Percentiles rank a stretch among this genome's conserved stretches.
Evolutionary conservation across 129 eudicot species (phyloP).

Genomic region (Flaveria robusta): DNA sequence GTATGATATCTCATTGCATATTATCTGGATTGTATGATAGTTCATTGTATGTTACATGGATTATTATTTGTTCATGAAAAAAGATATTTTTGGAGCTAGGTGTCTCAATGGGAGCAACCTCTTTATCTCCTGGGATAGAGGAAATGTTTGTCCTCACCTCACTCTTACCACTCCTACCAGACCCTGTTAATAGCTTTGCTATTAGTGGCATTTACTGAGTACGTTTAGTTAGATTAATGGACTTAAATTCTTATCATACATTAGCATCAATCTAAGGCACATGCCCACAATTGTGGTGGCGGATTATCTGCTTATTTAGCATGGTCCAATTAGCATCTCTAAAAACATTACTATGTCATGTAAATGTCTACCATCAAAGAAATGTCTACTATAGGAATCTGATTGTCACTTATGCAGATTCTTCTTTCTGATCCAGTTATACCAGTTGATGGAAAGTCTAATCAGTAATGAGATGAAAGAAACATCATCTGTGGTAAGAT

Average conservation of each 20-base stretch:
- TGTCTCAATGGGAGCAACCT: no score
- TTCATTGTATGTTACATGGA: no score
- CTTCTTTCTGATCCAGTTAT: constrained; percentile 54
- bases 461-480: constrained; percentile 56
- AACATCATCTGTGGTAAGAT: constrained; percentile 64
- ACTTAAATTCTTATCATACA: not conserved
- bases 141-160: no score
- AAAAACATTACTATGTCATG: constrained; percentile 2
- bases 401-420: constrained; percentile 15
- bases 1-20: no score
- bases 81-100: no score
- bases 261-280: not conserved
- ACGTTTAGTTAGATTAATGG: not conserved
- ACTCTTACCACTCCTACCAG: no score
- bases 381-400: constrained; percentile 14
- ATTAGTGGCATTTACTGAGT: not conserved
- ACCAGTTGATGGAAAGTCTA: constrained; percentile 69
- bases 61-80: no score
- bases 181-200: no score
- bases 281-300: not conserved
- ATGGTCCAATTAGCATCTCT: not conserved
- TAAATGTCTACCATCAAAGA: not conserved
- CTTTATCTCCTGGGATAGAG: no score
- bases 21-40: no score
- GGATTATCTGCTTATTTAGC: not conserved